Base-by-base conservation (phyloP, 2,329 filamentous ascomycete species). In the Phialophora chinensis region DNA sequence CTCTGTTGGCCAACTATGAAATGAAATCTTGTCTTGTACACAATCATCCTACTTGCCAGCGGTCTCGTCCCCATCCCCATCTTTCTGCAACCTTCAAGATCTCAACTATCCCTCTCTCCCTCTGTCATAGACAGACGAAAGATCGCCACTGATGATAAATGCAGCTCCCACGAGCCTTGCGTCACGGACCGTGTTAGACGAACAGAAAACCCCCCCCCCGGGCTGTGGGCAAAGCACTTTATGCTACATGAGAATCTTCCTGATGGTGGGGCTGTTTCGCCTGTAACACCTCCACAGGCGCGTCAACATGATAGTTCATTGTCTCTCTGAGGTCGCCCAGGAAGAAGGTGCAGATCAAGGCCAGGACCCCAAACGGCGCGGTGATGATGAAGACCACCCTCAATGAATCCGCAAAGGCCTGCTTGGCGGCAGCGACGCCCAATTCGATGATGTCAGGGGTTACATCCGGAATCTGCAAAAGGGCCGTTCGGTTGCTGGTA, bases 261-360 rank as follows among this genome's bases (percentile, higher is more conserved):
- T 27, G 27, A 27, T 27, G 27, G 4, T 27, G 27, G 27, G 27
- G 27, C 27, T 27, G 17, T 47, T 63, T 66, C 5, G 52, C 60
- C 31, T 66, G 65, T 23, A 66, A 42, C 1, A 59, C 47, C 55
- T 66, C 65, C 44, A 66, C 29, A 14, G 65, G 65, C 8, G 65
- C 65, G 31, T 66, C 65, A 17, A 66, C 65, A 20, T 60, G 52
- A 38, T 66, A 66, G 23, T 64, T 64, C 65, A 66, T 66, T 38
- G 60, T 66, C 55, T 64, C 58, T 10, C n/a, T 14, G 35, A 64
- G 14, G 35, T 64, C 61, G 29, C 53, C 61, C 42, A 66, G 42
- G 47, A 63, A 63, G 8, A 60, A 38, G 33, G 38, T 25, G 33
- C 20, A 11, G 5, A 66, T 47, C 20, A 20, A 52, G 8, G 60